phyloP scores from a whole-genome alignment of 2,329 filamentous ascomycete genomes.

The Paramyrothecium sp. region DNA sequence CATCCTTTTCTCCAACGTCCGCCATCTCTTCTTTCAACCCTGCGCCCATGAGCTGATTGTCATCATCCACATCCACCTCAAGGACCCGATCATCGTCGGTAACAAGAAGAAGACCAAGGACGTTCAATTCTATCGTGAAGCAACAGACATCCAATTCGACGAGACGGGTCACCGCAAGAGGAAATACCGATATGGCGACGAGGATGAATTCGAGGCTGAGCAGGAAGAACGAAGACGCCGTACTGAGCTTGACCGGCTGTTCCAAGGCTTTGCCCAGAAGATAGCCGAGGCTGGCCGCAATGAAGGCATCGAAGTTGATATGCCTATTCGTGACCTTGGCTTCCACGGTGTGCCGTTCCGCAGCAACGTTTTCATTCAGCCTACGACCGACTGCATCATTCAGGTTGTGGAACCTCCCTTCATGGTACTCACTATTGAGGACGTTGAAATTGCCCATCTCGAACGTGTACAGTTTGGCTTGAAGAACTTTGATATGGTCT shows the following conservation, averaged over 20 bases:
- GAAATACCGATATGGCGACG: constrained; percentile 95
- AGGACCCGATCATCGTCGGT: constrained; percentile 96
- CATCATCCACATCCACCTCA: constrained; percentile 95
- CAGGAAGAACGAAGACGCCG: constrained; percentile 92
- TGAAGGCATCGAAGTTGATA: constrained; percentile 89
- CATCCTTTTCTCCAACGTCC: constrained; percentile 96
- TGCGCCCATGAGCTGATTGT: constrained; percentile 96
- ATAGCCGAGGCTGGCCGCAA: constrained; percentile 93
- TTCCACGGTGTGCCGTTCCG: constrained; percentile 97
- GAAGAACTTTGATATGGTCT: constrained; percentile 98
- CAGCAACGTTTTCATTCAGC: constrained; percentile 92
- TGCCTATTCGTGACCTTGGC: constrained; percentile 93
- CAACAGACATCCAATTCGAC: constrained; percentile 97
- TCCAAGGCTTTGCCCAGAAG: constrained; percentile 96
- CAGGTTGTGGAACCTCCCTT: constrained; percentile 97
- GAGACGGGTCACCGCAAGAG: constrained; percentile 97
- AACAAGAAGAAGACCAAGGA: constrained; percentile 99
- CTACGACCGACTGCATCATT: constrained; percentile 94
- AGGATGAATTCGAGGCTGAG: constrained; percentile 98
- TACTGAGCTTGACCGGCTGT: constrained; percentile 90
- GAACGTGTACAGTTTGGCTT: constrained; percentile 95
- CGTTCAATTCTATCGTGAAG: constrained; percentile 96
- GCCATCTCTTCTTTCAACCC: constrained; percentile 98
- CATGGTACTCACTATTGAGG: constrained; percentile 90
- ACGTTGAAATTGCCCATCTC: constrained; percentile 93